Conservation (phyloP, 352 stramenopile genomes). For the Peronospora belbahrii region DNA sequence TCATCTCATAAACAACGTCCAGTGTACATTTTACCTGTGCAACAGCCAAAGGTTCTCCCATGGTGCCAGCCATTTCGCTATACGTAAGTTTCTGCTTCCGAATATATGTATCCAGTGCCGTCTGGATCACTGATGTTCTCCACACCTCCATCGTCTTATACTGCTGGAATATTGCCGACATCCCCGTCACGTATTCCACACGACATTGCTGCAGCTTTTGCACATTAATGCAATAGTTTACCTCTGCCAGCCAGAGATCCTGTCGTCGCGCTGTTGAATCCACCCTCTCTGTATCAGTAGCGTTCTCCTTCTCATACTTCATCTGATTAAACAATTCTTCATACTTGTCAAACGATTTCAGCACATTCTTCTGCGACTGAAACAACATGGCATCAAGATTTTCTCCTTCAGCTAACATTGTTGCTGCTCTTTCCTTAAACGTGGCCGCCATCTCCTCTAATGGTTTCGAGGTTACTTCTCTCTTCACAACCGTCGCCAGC, state of each 20-base stretch:
- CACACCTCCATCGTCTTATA: constrained; percentile 77
- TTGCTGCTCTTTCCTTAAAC: constrained; percentile 46
- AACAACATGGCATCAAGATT: constrained; percentile 46
- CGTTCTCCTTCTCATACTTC: constrained; percentile 27
- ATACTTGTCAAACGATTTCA: constrained; percentile 51
- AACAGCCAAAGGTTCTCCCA: constrained; percentile 54
- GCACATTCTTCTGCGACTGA: constrained; percentile 45
- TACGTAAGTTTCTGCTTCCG: constrained; percentile 78
- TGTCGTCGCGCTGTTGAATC: constrained; percentile 10
- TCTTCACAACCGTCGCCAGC: constrained; percentile 61
- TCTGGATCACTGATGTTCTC: constrained; percentile 64
- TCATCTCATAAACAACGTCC: neutral
- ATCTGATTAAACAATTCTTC: constrained; percentile 53
- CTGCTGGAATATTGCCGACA: constrained; percentile 71
- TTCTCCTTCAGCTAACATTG: constrained; percentile 50
- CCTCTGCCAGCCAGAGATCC: constrained; percentile 69
- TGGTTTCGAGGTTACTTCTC: constrained; percentile 57
- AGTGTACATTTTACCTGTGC: constrained; percentile 37
- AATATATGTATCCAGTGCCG: constrained; percentile 64
- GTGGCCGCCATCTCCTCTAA: constrained; percentile 66
- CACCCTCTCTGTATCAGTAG: neutral
- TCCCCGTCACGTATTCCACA: constrained; percentile 78
- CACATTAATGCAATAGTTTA: constrained; percentile 66
- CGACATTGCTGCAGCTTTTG: constrained; percentile 52
- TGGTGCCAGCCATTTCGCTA: constrained; percentile 55